phyloP scores from a whole-genome alignment of 352 stramenopile genomes.

The Pythium inflatum region DNA sequence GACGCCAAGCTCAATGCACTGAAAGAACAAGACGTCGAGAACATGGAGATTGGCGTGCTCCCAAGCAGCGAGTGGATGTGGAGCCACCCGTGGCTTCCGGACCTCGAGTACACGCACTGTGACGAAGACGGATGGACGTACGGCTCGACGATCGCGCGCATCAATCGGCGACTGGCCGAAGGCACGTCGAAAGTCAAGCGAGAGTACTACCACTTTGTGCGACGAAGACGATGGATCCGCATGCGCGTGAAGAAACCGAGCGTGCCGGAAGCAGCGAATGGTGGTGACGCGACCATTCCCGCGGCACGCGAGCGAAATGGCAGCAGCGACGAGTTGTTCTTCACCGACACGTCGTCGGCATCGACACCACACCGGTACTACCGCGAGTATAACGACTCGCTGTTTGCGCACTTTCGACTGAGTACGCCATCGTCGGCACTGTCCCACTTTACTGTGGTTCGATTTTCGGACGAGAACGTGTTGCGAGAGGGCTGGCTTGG shows the following conservation, averaged over 20 bases:
- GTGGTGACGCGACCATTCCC: background rate
- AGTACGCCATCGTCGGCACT: constrained; percentile 40
- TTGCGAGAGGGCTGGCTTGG: constrained; percentile 80
- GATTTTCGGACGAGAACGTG: constrained; percentile 77
- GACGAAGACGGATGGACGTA: constrained; percentile 88
- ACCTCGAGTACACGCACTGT: constrained; percentile 79
- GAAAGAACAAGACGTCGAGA: constrained; percentile 29
- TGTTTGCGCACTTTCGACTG: constrained; percentile 68
- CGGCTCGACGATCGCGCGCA: constrained; percentile 79
- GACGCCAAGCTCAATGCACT: constrained; percentile 64
- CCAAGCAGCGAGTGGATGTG: constrained; percentile 80
- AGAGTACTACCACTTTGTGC: constrained; percentile 81
- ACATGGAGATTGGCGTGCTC: constrained; percentile 67
- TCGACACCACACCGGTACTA: constrained; percentile 49
- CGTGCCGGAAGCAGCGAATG: background rate
- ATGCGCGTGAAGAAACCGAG: constrained; percentile 66
- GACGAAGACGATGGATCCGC: constrained; percentile 77
- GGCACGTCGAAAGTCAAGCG: constrained; percentile 77
- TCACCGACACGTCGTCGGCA: background rate
- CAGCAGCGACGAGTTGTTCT: background rate
- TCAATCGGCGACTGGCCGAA: constrained; percentile 80
- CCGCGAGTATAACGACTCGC: constrained; percentile 63
- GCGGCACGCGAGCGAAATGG: background rate
- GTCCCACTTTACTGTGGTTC: constrained; percentile 55
- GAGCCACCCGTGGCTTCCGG: constrained; percentile 76